Percentiles rank a stretch among this genome's conserved stretches.
These are phyloP conservation scores for Pleurotus cornucopiae DNA, from an alignment of 768 basidiomycete genomes.

Conservation along the genomic window DNA sequence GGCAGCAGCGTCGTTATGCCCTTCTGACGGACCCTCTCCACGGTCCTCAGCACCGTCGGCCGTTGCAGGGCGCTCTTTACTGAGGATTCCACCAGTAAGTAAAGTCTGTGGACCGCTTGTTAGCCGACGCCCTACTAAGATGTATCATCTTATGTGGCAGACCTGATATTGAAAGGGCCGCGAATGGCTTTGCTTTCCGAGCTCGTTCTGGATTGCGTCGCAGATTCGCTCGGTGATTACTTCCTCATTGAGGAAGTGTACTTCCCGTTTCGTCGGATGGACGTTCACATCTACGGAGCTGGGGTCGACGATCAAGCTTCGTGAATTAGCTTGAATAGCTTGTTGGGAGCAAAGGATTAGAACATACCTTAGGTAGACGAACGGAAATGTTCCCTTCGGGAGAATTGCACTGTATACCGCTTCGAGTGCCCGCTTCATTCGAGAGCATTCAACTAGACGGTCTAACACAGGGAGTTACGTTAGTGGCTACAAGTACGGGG, in stretches of 20 bases:
- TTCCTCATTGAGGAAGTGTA: slow-evolving; percentile 92
- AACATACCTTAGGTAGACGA: slow-evolving; percentile 88
- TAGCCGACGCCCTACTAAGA: background rate
- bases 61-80: slow-evolving; percentile 31
- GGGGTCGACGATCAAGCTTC: slow-evolving; percentile 79
- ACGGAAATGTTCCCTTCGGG: slow-evolving; percentile 86
- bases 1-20: slow-evolving; percentile 12
- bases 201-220: slow-evolving; percentile 62
- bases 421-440: slow-evolving; percentile 87
- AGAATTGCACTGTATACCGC: slow-evolving; percentile 78
- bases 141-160: background rate
- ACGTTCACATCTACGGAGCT: slow-evolving; percentile 94
- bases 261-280: slow-evolving; percentile 96
- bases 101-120: slow-evolving; percentile 42
- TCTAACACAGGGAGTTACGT: slow-evolving; percentile 41
- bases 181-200: slow-evolving; percentile 63
- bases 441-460: slow-evolving; percentile 83
- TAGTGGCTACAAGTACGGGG: background rate
- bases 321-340: background rate
- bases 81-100: slow-evolving; percentile 48
- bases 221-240: slow-evolving; percentile 74
- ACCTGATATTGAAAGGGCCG: slow-evolving; percentile 74
- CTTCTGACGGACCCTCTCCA: slow-evolving; percentile 21
- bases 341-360: too few species aligned
- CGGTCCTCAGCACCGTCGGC: slow-evolving; percentile 18